Evolutionary conservation across 2,329 filamentous ascomycete species (phyloP).

Genomic region (Aureobasidium uvarum): DNA sequence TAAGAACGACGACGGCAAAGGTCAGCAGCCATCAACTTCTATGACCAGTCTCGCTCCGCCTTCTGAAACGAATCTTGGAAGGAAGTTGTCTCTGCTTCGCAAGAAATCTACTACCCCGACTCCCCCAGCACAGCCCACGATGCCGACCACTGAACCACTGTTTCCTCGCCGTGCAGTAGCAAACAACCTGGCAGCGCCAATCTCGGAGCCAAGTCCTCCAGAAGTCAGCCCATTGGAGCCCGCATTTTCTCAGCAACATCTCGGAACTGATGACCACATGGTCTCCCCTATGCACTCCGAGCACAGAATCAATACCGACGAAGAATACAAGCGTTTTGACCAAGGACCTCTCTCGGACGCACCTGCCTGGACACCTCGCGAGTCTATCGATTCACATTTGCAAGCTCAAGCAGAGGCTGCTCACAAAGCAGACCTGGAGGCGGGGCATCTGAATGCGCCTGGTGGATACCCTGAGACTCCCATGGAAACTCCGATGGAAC

Average conservation of each 20-base stretch:
- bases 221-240: slow-evolving; percentile 7
- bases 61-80: slow-evolving; percentile 37
- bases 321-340: slow-evolving; percentile 70
- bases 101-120: slow-evolving; percentile 36
- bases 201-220: background rate
- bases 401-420: slow-evolving; percentile 23
- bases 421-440: slow-evolving; percentile 15
- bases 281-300: slow-evolving; percentile 61
- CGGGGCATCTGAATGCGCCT: slow-evolving; percentile 18
- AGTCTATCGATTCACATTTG: slow-evolving; percentile 33
- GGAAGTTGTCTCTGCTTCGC: slow-evolving; percentile 45
- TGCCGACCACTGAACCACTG: background rate
- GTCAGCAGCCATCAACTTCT: slow-evolving; percentile 3
- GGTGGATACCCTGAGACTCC: slow-evolving; percentile 24
- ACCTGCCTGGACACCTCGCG: slow-evolving; percentile 71
- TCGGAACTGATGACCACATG: slow-evolving; percentile 30
- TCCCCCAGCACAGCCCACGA: slow-evolving; percentile 30
- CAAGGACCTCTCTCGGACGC: slow-evolving; percentile 86
- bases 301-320: slow-evolving; percentile 58
- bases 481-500: slow-evolving; percentile 18
- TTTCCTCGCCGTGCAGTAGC: slow-evolving; percentile 7
- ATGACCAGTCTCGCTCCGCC: slow-evolving; percentile 30
- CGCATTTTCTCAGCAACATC: background rate
- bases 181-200: background rate
- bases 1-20: slow-evolving; percentile 48